Conservation (phyloP, 352 stramenopile genomes). For the Pythium insidiosum region DNA sequence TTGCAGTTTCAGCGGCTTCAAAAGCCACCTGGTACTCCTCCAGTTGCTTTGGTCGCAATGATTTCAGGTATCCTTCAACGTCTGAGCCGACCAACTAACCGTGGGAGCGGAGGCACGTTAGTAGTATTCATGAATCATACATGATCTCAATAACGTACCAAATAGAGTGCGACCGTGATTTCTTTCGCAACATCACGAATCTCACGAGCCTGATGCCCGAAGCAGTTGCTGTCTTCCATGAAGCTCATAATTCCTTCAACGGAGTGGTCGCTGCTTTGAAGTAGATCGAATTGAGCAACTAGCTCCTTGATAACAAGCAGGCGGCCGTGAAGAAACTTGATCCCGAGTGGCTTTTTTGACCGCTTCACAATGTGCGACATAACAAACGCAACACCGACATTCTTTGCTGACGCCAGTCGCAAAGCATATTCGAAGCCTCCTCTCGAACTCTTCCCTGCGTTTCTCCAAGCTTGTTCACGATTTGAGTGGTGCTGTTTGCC, state of each 20-base stretch:
- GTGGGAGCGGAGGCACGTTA: neutral
- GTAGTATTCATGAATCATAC: neutral
- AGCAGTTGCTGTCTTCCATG: constrained; percentile 75
- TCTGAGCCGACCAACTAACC: constrained; percentile 38
- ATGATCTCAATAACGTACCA: constrained; percentile 18
- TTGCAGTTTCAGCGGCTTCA: constrained; percentile 42
- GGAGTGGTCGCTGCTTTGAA: constrained; percentile 41
- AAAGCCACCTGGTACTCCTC: constrained; percentile 90
- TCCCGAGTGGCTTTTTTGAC: constrained; percentile 61
- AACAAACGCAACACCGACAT: constrained; percentile 61
- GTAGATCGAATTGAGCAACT: constrained; percentile 40
- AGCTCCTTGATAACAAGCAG: constrained; percentile 56
- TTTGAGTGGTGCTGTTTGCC: constrained; percentile 64
- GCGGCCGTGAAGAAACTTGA: constrained; percentile 65
- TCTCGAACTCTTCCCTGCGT: constrained; percentile 67
- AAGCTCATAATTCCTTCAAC: constrained; percentile 65
- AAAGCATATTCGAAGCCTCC: constrained; percentile 37
- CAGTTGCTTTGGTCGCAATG: constrained; percentile 82
- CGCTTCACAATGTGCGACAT: constrained; percentile 53
- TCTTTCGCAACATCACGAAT: constrained; percentile 87
- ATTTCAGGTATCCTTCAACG: constrained; percentile 73
- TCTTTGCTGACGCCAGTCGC: constrained; percentile 43
- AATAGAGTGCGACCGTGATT: constrained; percentile 71
- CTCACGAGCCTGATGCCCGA: constrained; percentile 83
- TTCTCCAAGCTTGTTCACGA: constrained; percentile 75